Base-by-base conservation (phyloP, 257 asterid genomes). In the Salvia hispanica region DNA sequence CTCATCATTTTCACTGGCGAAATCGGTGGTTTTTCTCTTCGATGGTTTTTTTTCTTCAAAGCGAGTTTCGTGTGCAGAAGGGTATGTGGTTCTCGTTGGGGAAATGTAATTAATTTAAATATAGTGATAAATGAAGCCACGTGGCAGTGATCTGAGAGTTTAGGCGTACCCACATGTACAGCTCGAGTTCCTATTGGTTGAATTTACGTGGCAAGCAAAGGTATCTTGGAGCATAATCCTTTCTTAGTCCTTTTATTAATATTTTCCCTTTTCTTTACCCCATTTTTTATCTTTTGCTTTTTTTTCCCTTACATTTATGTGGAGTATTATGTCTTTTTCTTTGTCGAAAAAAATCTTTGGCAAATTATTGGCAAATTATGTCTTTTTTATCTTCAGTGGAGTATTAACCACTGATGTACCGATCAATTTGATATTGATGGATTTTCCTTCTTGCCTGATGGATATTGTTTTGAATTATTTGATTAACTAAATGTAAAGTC, bases 181-280 rank as follows among this genome's bases (percentile, higher is more conserved):
- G 9, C 44, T 50, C 68, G 70, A 34, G 18, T 58, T 77, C 50
- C 68, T 57, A 81, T 81, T 81, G 86, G 83, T 42, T 43, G 14
- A 31, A 14, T 75, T 77, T 60, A 66, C 83, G 83, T 77, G 85
- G 78, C 83, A 58, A 34, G 78, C 83, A 58, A 34, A 51, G 9
- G 66, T 39, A 62, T 45, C 75, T 62, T 69, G 79, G 52, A 28
- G 75, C 66, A 63, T 18, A 60, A 73, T 70, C 37, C 57, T 59
- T 36, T 58, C 18, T 48, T 76, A 54, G 9, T 44, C 43, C 39
- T 50, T 40, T 47, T 46, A 2, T 43, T 9, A 5, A 42, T 43
- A 11, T 50, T 9, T 16, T 59, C 31, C 50, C 2, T 4, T 25
- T 53, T 70, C 3, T 66, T 31, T 21, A 12, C 2, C 12, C n/a